These are phyloP conservation scores for Ascoidea rubescens DNA, from an alignment of 805 yeast genomes.

Conservation along the genomic window DNA sequence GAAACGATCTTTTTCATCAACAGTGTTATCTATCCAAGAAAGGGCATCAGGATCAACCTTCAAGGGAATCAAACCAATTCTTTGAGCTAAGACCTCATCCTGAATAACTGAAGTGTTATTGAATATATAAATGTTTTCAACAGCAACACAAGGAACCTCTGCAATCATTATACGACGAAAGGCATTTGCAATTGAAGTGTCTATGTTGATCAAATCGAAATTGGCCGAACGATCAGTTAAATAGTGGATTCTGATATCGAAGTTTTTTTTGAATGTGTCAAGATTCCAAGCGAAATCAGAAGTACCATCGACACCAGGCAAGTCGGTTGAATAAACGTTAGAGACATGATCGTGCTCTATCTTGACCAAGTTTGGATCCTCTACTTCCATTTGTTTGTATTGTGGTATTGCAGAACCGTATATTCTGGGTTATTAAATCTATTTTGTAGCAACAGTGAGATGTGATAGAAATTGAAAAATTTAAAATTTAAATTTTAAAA, in stretches of 20 bases:
- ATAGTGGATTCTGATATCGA: conserved; percentile 54
- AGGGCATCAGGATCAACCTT: conserved; percentile 82
- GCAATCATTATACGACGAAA: conserved; percentile 94
- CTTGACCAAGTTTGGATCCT: conserved; percentile 51
- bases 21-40: conserved; percentile 62
- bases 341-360: conserved; percentile 86
- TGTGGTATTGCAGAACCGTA: no score
- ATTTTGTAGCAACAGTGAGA: no score
- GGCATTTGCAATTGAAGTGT: conserved; percentile 90
- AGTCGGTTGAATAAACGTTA: conserved; percentile 78
- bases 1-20: conserved; percentile 54
- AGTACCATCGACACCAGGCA: conserved; percentile 59
- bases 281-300: conserved; percentile 72
- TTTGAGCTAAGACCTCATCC: conserved; percentile 92
- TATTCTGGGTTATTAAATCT: no score
- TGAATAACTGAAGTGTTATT: conserved; percentile 95
- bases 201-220: conserved; percentile 77
- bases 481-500: no score
- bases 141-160: conserved; percentile 92
- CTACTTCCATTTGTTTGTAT: conserved; percentile 3
- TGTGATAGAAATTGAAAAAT: no score
- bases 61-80: conserved; percentile 87
- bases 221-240: conserved; percentile 60
- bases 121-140: conserved; percentile 80
- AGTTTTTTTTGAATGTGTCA: conserved; percentile 56